Evolutionary conservation across 768 basidiomycete species (phyloP).

Genomic region (Russula sp.): DNA sequence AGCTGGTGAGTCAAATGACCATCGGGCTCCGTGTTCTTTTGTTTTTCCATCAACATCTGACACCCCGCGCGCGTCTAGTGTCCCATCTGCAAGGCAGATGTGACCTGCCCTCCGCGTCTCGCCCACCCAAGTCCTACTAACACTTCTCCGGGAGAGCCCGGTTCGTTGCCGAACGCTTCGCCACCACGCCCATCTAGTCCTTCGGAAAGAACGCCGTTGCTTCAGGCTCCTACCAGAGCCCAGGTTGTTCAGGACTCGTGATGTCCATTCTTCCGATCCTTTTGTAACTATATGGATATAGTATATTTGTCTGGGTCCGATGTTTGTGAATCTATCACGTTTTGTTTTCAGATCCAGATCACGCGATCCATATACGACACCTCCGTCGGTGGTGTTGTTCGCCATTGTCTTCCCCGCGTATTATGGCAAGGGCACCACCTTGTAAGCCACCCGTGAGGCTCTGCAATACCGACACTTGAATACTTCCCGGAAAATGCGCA

Average conservation of each 20-base stretch:
- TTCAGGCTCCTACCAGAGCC: conserved; percentile 1
- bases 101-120: conserved; percentile 54
- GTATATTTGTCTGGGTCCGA: conserved; percentile 19
- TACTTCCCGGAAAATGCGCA: neutral
- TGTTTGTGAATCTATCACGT: conserved; percentile 16
- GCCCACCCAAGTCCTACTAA: conserved; percentile 17
- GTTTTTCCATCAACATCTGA: conserved; percentile 5
- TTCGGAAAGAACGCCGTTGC: conserved; percentile 18
- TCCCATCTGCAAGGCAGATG: conserved; percentile 88
- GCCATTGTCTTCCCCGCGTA: conserved; percentile 1
- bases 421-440: neutral
- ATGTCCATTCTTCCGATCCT: conserved; percentile 10
- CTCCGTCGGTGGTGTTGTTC: neutral
- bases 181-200: conserved; percentile 11
- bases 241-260: conserved; percentile 15
- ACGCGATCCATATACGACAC: neutral
- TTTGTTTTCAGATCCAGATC: conserved; percentile 17
- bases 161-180: neutral
- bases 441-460: neutral
- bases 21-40: conserved; percentile 13
- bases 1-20: conserved; percentile 56
- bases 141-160: neutral
- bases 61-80: conserved; percentile 45
- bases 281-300: conserved; percentile 17
- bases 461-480: neutral